Evolutionary conservation across 1,284 basidiomycete genomes (phyloP), one percentile per base, ranked within the genome.

Genomic region (Agaricales sp.): DNA sequence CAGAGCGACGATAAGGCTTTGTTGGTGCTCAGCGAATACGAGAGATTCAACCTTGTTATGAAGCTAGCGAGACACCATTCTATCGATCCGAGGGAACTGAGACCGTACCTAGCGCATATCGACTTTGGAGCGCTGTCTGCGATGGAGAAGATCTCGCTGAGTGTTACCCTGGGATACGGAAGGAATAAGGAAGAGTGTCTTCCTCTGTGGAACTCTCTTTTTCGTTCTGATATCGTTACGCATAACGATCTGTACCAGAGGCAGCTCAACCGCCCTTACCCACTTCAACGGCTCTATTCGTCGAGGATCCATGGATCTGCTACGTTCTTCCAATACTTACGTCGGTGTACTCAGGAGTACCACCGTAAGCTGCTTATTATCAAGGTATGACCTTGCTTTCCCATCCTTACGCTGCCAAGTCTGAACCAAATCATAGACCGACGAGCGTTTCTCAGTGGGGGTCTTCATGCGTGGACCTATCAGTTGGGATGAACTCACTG

Each of bases 401-500:
- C 16, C 14, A 21, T 8, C 14, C 19, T 3, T 14, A 23, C 22
- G 43, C 19, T 24, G 16, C 26, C 11, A 20, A 16, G 18, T 37
- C 46, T 50, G 19, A 43, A 2, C 21, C 43, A 2, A 45, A 26
- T n/a, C 52, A 1, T 38, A 82, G 80, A 74, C 75, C 1, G 78
- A 80, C 49, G 69, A 75, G 14, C 68, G 80, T 2, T 82, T 82
- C 54, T 63, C 78, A 0, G 62, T 80, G 20, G 79, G 77, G 0
- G 72, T 83, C 11, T 82, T 82, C 58, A 74, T 82, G 55, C 65
- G 74, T 43, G 79, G 80, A 3, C 59, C 70, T 2, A 69, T 80
- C n/a, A 61, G 70, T 11, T 80, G 78, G 78, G 74, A 78, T 49
- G 79, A 80, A 55, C n/a, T n/a, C n/a, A n/a, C n/a, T n/a, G 80